Evolutionary conservation across 495 filamentous ascomycete species (phyloP).

Genomic region (Tuber borchii): DNA sequence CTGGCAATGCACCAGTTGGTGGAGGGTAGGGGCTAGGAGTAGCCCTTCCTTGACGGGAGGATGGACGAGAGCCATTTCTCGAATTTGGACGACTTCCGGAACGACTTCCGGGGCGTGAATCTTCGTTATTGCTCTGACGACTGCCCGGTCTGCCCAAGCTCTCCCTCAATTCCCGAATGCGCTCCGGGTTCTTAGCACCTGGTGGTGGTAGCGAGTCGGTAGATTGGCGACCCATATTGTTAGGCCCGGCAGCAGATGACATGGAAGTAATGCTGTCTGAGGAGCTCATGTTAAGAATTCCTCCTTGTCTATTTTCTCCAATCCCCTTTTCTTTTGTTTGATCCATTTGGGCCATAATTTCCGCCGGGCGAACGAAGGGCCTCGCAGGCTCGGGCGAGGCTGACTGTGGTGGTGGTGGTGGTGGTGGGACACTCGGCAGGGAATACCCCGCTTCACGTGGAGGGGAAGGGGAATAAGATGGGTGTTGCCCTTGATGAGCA

Average conservation of each 20-base stretch:
- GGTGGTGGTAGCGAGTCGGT: conserved; percentile 10
- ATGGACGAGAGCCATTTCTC: conserved; percentile 21
- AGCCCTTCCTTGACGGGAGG: conserved; percentile 25
- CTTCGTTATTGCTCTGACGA: conserved; percentile 11
- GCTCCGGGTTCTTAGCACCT: conserved; percentile 12
- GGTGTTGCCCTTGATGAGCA: neutral
- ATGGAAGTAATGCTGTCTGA: neutral
- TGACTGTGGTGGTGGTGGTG: conserved; percentile 5
- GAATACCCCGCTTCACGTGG: neutral
- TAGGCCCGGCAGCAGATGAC: neutral
- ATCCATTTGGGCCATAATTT: conserved; percentile 23
- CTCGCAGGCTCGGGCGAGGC: conserved; percentile 11
- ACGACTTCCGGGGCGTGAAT: conserved; percentile 20
- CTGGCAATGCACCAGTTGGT: conserved; percentile 27
- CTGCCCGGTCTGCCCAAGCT: conserved; percentile 22
- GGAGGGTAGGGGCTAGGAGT: conserved; percentile 32
- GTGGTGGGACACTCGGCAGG: conserved; percentile 2
- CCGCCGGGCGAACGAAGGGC: conserved; percentile 22
- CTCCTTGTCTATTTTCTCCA: neutral
- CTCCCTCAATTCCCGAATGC: conserved; percentile 20
- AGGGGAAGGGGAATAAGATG: neutral
- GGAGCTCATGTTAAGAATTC: neutral
- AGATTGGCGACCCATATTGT: conserved; percentile 13
- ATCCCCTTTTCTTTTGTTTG: conserved; percentile 24
- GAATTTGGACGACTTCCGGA: conserved; percentile 29